phyloP scores from a whole-genome alignment of 257 asterid species.

The Solanum virginianum region DNA sequence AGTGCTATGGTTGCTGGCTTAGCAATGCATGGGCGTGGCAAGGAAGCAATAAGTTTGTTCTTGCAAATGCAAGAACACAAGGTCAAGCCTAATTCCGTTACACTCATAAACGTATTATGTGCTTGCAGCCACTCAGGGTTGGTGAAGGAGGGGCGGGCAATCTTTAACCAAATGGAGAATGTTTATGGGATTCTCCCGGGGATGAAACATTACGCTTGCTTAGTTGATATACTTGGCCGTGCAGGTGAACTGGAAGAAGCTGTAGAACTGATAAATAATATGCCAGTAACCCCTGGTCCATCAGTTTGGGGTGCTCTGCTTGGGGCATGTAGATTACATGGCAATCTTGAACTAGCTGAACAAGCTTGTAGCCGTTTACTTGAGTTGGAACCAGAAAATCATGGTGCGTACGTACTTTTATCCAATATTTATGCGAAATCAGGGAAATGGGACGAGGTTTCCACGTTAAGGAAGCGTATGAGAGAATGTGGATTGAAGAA shows the following conservation, averaged over 20 bases:
- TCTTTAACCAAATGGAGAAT: constrained; percentile 43
- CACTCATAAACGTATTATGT: constrained; percentile 53
- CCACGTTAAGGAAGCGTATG: constrained; percentile 48
- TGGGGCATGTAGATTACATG: constrained; percentile 59
- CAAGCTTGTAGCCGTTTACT: constrained; percentile 35
- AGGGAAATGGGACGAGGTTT: constrained; percentile 58
- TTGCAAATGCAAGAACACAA: constrained; percentile 45
- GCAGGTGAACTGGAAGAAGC: constrained; percentile 66
- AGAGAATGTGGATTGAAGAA: constrained; percentile 57
- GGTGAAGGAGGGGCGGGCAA: constrained; percentile 43
- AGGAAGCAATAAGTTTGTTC: constrained; percentile 50
- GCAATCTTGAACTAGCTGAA: constrained; percentile 45
- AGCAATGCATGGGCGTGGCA: constrained; percentile 69
- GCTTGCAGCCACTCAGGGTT: constrained; percentile 85
- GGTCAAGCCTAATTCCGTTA: constrained; percentile 51
- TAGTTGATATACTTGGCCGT: constrained; percentile 77
- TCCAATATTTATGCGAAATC: constrained; percentile 56
- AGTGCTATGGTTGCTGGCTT: constrained; percentile 79
- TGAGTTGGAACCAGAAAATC: constrained; percentile 58
- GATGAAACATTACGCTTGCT: constrained; percentile 62
- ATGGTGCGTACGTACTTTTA: constrained; percentile 53
- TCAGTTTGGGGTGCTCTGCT: constrained; percentile 79
- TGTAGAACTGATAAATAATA: constrained; percentile 31
- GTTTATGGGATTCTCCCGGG: constrained; percentile 35
- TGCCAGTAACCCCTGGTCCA: constrained; percentile 42